Conservation (phyloP, 495 filamentous ascomycete genomes). For the Jackrogersella minutella region DNA sequence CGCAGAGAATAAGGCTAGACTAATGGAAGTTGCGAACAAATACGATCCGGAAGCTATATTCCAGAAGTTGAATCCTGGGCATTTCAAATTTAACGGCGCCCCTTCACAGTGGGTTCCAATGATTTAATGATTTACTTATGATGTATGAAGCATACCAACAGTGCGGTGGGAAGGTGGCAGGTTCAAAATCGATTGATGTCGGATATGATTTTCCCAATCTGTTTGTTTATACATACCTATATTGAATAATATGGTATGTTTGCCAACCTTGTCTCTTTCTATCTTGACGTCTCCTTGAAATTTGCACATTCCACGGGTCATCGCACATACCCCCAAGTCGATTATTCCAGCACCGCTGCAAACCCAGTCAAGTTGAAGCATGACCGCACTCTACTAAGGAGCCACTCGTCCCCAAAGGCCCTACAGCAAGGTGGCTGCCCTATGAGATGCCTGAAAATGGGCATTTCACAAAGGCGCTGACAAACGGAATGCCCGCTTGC, state of each 20-base stretch:
- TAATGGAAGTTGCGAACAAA: constrained; percentile 48
- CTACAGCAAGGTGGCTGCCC: too few relatives aligned
- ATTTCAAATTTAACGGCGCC: constrained; percentile 43
- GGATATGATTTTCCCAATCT: background rate
- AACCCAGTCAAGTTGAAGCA: too few relatives aligned
- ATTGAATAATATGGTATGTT: too few relatives aligned
- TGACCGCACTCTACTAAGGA: too few relatives aligned
- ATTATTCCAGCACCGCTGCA: too few relatives aligned
- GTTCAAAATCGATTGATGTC: background rate
- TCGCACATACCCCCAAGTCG: too few relatives aligned
- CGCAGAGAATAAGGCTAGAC: constrained; percentile 28
- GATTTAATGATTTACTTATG: too few relatives aligned
- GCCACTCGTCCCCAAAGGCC: too few relatives aligned
- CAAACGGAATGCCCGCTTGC: constrained; percentile 33
- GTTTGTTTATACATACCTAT: too few relatives aligned
- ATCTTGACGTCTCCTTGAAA: background rate
- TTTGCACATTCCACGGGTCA: too few relatives aligned
- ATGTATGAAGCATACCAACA: too few relatives aligned
- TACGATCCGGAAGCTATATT: constrained; percentile 56
- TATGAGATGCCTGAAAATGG: constrained; percentile 24
- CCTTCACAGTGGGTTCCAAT: constrained; percentile 42
- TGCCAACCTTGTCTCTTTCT: background rate
- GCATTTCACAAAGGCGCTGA: constrained; percentile 32
- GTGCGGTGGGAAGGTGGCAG: too few relatives aligned
- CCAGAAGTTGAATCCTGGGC: constrained; percentile 47